Percentiles rank a stretch among this genome's conserved stretches.
Evolutionary conservation across 352 stramenopile species (phyloP).

Genomic region (Phytopythium helicoides): DNA sequence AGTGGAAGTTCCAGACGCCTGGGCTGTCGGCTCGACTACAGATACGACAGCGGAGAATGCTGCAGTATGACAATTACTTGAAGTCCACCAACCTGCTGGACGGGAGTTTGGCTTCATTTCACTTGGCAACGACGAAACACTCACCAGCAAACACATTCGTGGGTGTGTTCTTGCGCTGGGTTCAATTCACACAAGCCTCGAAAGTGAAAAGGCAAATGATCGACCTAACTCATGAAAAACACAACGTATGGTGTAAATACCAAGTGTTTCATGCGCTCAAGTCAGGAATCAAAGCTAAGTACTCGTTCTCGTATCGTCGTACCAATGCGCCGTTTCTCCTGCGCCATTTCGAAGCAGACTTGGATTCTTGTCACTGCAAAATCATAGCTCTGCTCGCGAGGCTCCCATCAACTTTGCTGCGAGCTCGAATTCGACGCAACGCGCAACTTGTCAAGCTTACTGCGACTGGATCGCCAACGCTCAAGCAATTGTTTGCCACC

Average conservation of each 20-base stretch:
- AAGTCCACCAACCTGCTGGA: constrained; percentile 25
- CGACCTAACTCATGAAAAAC: constrained; percentile 23
- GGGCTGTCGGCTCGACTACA: constrained; percentile 33
- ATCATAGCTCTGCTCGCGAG: constrained; percentile 31
- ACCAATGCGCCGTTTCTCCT: constrained; percentile 29
- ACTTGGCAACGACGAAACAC: constrained; percentile 33
- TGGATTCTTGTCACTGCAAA: constrained; percentile 50
- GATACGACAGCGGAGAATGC: constrained; percentile 27
- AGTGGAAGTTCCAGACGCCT: constrained; percentile 49
- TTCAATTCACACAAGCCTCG: constrained; percentile 48
- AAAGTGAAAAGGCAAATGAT: constrained; percentile 21
- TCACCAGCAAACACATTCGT: constrained; percentile 45
- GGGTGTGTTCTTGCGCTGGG: constrained; percentile 53
- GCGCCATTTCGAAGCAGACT: constrained; percentile 37
- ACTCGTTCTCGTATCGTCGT: constrained; percentile 30
- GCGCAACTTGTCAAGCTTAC: constrained; percentile 25
- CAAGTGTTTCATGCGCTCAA: constrained; percentile 41
- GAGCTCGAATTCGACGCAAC: constrained; percentile 19
- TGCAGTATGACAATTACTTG: constrained; percentile 42
- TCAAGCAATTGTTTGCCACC: constrained; percentile 70
- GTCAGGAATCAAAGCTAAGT: constrained; percentile 37
- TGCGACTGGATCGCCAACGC: constrained; percentile 49
- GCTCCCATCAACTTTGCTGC: constrained; percentile 29
- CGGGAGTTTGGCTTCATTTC: constrained; percentile 22
- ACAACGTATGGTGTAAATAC: constrained; percentile 30